Evolutionary conservation across 163 green algal genomes (phyloP), one percentile per base, ranked within the genome.

Genomic region (Scenedesmus sp.): DNA sequence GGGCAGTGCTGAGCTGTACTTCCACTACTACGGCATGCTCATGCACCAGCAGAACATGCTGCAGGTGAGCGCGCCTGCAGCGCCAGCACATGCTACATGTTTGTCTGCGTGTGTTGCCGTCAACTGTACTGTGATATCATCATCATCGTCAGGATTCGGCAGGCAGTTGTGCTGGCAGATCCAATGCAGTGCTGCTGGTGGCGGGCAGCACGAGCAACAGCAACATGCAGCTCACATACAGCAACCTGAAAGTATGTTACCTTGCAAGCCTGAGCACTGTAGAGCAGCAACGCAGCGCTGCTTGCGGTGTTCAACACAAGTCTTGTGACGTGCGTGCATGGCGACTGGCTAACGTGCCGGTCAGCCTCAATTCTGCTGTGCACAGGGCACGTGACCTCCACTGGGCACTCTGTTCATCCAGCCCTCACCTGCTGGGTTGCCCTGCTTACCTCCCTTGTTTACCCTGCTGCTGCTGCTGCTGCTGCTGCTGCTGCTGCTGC

Each of bases 31-130:
- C 91, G 97, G 96, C 85, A 96, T 96, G 94, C 94, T 99, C 66
- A 94, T 97, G 92, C 97, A 99, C 92, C 98, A 99, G 94, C 98
- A 99, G 91, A 99, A 99, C 96, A 99, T 99, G 97, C 95, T 98
- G 83, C 94, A 98, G 94, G 94, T 94, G 82, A 3, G 23, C 64
- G 88, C 9, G 76, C 26, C 10, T 82, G 5, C 83, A 88, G 57
- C 46, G 6, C 26, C 74, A 82, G 26, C 74, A 57, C 1, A 3
- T 57, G 74, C 4, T 10, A 12, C 12, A 26, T n/a, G 16, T 20
- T 4, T 82, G 7, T 16, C 62, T 73, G 62, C 62, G 12, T 12
- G 12, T 15, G 62, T 73, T 15, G 62, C 62, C 62, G 1, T 15
- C 10, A 73, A 20, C 13, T 73, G 12, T 73, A 15, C 62, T 15